Evolutionary conservation across 176 grass and related monocot species (phyloP).

Genomic region (Elymus sibiricus): DNA sequence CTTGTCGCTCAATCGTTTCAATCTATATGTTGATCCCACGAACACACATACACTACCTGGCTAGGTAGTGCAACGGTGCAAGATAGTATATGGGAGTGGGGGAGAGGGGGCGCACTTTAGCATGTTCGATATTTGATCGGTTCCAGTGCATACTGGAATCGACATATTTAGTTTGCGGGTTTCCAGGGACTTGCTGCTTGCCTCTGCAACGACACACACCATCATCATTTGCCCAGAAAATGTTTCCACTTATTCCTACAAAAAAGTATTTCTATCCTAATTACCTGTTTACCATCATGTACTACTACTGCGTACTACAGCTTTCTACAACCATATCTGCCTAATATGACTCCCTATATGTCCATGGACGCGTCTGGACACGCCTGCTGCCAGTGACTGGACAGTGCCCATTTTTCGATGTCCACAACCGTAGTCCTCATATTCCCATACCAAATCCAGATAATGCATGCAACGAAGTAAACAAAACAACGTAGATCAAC

Average conservation of each 20-base stretch:
- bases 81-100: too few species aligned
- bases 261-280: not conserved
- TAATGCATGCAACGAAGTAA: too few species aligned
- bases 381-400: too few species aligned
- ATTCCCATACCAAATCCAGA: too few species aligned
- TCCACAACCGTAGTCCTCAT: too few species aligned
- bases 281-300: not conserved
- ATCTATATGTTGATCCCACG: not conserved
- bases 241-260: not conserved
- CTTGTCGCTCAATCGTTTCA: too few species aligned
- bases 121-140: conserved; percentile 42
- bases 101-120: not conserved
- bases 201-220: conserved; percentile 42
- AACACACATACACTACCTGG: not conserved
- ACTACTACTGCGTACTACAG: too few species aligned
- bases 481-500: too few species aligned
- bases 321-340: too few species aligned
- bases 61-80: not conserved
- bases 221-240: not conserved
- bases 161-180: conserved; percentile 16
- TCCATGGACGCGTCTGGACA: too few species aligned
- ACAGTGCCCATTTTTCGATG: too few species aligned
- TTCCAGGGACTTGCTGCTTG: conserved; percentile 57
- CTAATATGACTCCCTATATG: too few species aligned
- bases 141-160: not conserved